A percentile compares a stretch with the other conserved stretches of the same genome.
Evolutionary conservation across 345 rosid species (phyloP).

Genomic region (Crucihimalaya himalaica): DNA sequence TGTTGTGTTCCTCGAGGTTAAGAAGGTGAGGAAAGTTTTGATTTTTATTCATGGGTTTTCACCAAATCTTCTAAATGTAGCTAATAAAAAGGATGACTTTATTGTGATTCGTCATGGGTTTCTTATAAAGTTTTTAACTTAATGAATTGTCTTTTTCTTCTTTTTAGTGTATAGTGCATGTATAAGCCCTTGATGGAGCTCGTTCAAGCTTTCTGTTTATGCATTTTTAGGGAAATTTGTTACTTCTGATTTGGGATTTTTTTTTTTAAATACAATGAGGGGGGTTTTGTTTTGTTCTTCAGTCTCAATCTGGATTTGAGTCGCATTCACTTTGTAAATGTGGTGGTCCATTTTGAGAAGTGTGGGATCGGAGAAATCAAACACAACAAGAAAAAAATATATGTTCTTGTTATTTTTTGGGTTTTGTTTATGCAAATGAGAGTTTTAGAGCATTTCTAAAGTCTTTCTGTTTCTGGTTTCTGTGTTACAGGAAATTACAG

Average conservation of each 20-base stretch:
- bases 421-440: slow-evolving; percentile 2
- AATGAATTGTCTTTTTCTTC: background rate
- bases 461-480: background rate
- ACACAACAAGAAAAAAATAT: background rate
- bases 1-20: slow-evolving; percentile 11
- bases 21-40: slow-evolving; percentile 30
- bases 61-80: slow-evolving; percentile 29
- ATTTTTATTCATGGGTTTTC: background rate
- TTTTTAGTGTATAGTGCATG: slow-evolving; percentile 18
- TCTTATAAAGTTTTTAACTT: slow-evolving; percentile 31
- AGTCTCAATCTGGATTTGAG: slow-evolving; percentile 26
- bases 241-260: slow-evolving; percentile 21
- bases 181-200: slow-evolving; percentile 31
- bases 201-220: slow-evolving; percentile 15
- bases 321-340: slow-evolving; percentile 22
- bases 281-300: slow-evolving; percentile 15
- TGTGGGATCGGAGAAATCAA: slow-evolving; percentile 20
- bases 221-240: background rate
- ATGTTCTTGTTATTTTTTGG: background rate
- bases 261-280: background rate
- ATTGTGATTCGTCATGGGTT: slow-evolving; percentile 39
- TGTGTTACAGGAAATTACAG: slow-evolving; percentile 8
- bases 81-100: slow-evolving; percentile 16
- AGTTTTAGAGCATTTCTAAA: background rate
- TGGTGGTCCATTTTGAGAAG: slow-evolving; percentile 31